Evolutionary conservation across 2,329 filamentous ascomycete species (phyloP).

Genomic region (Penicillium fuscoglaucum): DNA sequence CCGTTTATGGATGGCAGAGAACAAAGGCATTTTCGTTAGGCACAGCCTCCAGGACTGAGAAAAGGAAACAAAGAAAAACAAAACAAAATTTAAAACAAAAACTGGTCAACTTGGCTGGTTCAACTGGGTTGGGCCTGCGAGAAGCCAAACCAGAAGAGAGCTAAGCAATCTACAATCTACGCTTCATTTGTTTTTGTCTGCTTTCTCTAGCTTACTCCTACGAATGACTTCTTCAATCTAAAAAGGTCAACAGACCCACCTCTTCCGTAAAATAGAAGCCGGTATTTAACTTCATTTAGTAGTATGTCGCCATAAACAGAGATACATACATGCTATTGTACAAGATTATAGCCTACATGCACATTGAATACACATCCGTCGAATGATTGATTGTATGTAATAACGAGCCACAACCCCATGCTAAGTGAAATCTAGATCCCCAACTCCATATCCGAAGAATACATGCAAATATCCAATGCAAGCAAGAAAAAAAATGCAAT

Average conservation of each 20-base stretch:
- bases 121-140: too few relatives aligned
- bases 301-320: not conserved
- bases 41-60: too few relatives aligned
- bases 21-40: too few relatives aligned
- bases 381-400: not conserved
- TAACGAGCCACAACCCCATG: slow-evolving; percentile 4
- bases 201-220: not conserved
- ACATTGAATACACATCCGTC: not conserved
- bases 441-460: slow-evolving; percentile 2
- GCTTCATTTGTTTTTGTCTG: not conserved
- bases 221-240: not conserved
- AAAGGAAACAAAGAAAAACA: too few relatives aligned
- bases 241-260: too few relatives aligned
- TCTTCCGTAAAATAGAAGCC: not conserved
- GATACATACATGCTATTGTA: not conserved
- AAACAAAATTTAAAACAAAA: too few relatives aligned
- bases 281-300: not conserved
- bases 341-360: not conserved
- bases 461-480: slow-evolving; percentile 2
- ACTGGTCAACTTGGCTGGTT: too few relatives aligned
- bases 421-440: not conserved
- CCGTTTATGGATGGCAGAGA: too few relatives aligned
- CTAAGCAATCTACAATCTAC: too few relatives aligned
- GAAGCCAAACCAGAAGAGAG: too few relatives aligned
- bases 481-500: not conserved